A percentile compares a stretch with the other conserved stretches of the same genome.
phyloP scores from a whole-genome alignment of 768 basidiomycete species.

The Cyclocybe cylindracea region DNA sequence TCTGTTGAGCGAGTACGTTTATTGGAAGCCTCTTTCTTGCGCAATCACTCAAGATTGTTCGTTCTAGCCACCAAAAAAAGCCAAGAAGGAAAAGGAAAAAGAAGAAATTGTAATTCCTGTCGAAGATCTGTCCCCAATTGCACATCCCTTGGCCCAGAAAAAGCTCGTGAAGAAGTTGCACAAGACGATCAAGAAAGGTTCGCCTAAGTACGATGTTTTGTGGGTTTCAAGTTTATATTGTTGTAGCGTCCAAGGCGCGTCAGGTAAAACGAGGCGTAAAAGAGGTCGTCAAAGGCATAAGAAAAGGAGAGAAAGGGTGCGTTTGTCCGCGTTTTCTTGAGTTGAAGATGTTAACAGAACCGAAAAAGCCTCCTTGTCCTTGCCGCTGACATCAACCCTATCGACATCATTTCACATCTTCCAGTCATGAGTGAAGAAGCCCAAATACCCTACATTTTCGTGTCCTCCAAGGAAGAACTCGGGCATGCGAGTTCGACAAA shows the following conservation, averaged over 20 bases:
- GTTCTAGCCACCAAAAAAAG: constrained; percentile 54
- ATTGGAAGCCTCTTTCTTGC: background rate
- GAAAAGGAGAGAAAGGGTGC: constrained; percentile 96
- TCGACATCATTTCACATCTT: constrained; percentile 97
- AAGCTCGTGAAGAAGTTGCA: constrained; percentile 94
- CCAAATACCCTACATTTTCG: constrained; percentile 86
- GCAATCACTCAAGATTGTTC: constrained; percentile 1
- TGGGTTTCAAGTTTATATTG: background rate
- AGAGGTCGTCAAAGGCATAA: constrained; percentile 96
- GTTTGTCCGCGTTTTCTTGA: constrained; percentile 24
- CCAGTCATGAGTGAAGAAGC: constrained; percentile 95
- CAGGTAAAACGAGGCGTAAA: constrained; percentile 98
- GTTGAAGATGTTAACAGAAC: background rate
- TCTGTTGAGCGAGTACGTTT: constrained; percentile 30
- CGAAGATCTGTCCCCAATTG: constrained; percentile 92
- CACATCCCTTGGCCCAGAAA: constrained; percentile 89
- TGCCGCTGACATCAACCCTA: constrained; percentile 96
- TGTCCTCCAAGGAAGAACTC: constrained; percentile 91
- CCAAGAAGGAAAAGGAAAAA: constrained; percentile 59
- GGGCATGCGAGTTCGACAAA: constrained; percentile 96
- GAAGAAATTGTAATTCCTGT: constrained; percentile 66
- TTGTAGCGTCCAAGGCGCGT: constrained; percentile 84
- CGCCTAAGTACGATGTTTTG: constrained; percentile 5
- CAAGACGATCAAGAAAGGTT: constrained; percentile 93
- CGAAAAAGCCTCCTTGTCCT: constrained; percentile 78